Evolutionary conservation across 768 basidiomycete species (phyloP), one percentile per base, ranked within the genome.

Genomic region (Naganishia onofrii): DNA sequence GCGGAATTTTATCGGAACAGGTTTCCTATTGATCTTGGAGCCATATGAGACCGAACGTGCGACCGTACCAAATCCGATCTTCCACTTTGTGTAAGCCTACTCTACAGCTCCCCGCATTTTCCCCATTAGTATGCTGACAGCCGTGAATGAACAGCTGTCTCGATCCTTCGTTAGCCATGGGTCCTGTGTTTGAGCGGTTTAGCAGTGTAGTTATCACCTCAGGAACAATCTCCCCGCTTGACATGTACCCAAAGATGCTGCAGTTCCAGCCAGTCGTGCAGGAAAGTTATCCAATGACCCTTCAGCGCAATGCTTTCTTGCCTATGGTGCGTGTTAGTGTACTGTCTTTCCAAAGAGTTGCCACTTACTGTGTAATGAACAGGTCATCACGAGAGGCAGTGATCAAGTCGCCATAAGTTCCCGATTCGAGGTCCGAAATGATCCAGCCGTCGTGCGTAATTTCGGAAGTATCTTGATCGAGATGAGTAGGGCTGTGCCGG

Each of bases 221-320:
- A 4, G 96, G 96, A 75, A 99, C 96, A 13, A 93, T 99, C 75
- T 97, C 94, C 0, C 96, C 96, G 2, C 82, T 99, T 69, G 96
- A 99, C 82, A 99, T 99, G 96, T 99, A 99, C 81, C 96, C 96
- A 15, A 99, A 98, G 82, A 99, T 99, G 91, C 85, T 99, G 34
- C 92, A 93, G 74, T 99, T 99, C 81, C 92, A 91, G 21, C 94
- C 96, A 1, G 93, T 95, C 23, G 91, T 97, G 7, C 91, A 93
- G 82, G 94, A 97, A 81, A 92, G 91, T 0, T 99, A 99, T 82
- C 87, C 95, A 0, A 99, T 99, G 96, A 94, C 96, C 23, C 85
- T 99, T 53, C 91, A 92, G 15, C 87, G 96, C 72, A 95, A 97
- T 77, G 93, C 94, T 34, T 99, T 99, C 82, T 81, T 99, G 73